Conservation (phyloP, 176 grass and related monocot species). For the Raddia distichophylla region DNA sequence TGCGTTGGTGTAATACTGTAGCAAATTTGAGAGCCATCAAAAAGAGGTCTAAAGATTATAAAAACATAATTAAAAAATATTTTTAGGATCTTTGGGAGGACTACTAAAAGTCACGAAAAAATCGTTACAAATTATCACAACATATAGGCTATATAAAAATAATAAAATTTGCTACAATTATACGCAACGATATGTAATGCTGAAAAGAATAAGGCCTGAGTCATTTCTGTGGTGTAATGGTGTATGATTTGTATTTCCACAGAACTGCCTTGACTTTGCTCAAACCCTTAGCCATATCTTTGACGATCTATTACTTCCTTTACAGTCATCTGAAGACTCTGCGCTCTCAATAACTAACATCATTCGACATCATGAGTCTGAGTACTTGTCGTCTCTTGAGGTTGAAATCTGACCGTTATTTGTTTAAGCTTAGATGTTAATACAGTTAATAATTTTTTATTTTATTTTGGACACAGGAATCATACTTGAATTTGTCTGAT, state of each 20-base stretch:
- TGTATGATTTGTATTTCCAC: conserved; percentile 23
- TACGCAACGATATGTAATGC: too few relatives aligned
- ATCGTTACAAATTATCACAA: too few relatives aligned
- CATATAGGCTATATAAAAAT: too few relatives aligned
- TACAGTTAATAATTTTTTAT: conserved; percentile 29
- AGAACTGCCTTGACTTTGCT: not conserved
- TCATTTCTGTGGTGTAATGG: not conserved
- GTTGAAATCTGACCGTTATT: conserved; percentile 50
- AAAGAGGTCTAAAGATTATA: too few relatives aligned
- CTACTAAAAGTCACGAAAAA: too few relatives aligned
- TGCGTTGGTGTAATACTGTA: too few relatives aligned
- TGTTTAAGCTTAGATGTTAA: conserved; percentile 23
- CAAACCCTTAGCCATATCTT: not conserved
- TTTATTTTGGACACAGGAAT: conserved; percentile 58
- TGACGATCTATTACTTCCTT: conserved; percentile 21
- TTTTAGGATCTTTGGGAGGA: too few relatives aligned
- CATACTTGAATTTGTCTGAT: conserved; percentile 82
- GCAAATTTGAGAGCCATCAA: too few relatives aligned
- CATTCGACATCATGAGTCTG: conserved; percentile 79
- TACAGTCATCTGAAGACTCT: conserved; percentile 83
- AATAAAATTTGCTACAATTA: too few relatives aligned
- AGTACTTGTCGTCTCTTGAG: conserved; percentile 88
- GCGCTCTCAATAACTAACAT: conserved; percentile 67
- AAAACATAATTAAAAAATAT: too few relatives aligned
- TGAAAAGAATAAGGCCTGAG: too few relatives aligned